A percentile compares a stretch with the other conserved stretches of the same genome.
Conservation (phyloP, 257 asterid genomes). For the Ajuga chamaepitys region DNA sequence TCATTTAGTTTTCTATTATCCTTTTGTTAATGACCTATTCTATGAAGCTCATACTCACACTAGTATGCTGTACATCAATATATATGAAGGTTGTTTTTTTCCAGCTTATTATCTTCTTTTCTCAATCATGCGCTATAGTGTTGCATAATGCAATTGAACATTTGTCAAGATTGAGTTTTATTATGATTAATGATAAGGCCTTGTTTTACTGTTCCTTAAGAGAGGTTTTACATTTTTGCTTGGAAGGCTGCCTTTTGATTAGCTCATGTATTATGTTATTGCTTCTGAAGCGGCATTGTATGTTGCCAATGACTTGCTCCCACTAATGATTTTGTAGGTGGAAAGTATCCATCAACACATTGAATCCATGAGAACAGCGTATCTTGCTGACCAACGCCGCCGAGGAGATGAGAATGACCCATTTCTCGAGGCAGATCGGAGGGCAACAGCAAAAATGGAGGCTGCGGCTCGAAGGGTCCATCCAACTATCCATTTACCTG, state of each 20-base stretch:
- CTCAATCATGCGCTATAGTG: background rate
- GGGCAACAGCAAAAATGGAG: slow-evolving; percentile 90
- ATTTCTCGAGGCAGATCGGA: slow-evolving; percentile 91
- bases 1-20: background rate
- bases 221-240: background rate
- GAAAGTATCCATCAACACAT: slow-evolving; percentile 92
- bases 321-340: slow-evolving; percentile 36
- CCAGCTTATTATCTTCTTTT: background rate
- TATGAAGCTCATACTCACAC: background rate
- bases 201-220: background rate
- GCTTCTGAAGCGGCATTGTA: background rate
- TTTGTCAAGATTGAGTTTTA: background rate
- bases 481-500: slow-evolving; percentile 83
- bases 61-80: background rate
- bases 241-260: background rate
- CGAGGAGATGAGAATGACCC: slow-evolving; percentile 79
- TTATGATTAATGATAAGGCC: background rate
- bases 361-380: slow-evolving; percentile 93
- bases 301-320: background rate
- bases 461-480: slow-evolving; percentile 97
- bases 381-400: slow-evolving; percentile 82
- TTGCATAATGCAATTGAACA: background rate
- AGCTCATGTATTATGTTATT: background rate
- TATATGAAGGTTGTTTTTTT: background rate
- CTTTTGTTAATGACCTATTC: background rate